phyloP scores from a whole-genome alignment of 192 early-diverging fungal genomes.

The Jimgerdemannia flammicorona region DNA sequence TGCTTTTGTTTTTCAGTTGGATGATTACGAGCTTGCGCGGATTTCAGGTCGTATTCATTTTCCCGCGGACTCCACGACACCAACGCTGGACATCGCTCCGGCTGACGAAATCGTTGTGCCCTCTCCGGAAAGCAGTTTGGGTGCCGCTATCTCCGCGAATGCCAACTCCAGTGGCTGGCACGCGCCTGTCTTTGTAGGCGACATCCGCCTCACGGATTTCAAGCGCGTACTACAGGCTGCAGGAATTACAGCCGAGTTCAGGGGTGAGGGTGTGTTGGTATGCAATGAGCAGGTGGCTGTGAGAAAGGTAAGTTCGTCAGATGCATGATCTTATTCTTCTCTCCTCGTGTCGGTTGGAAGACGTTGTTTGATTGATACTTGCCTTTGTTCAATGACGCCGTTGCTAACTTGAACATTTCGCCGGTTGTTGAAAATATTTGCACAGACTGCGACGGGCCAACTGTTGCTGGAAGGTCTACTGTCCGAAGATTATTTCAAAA shows the following conservation, averaged over 20 bases:
- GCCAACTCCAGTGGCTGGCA: conserved; percentile 28
- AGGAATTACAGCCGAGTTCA: conserved; percentile 81
- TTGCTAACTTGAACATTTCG: neutral
- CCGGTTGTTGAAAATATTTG: neutral
- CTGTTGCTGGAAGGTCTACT: conserved; percentile 60
- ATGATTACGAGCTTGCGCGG: conserved; percentile 75
- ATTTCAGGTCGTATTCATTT: conserved; percentile 76
- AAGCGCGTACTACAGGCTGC: conserved; percentile 61
- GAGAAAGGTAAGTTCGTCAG: conserved; percentile 38
- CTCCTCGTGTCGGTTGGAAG: neutral
- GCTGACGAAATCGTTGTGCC: conserved; percentile 25
- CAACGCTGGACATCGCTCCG: conserved; percentile 67
- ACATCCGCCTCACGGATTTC: conserved; percentile 82
- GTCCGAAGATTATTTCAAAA: conserved; percentile 65
- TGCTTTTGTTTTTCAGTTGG: conserved; percentile 31
- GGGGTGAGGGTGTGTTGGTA: conserved; percentile 77
- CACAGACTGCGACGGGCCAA: conserved; percentile 38
- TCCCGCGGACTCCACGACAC: conserved; percentile 55
- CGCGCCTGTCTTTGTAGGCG: conserved; percentile 78
- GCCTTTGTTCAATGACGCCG: neutral
- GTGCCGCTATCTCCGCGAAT: conserved; percentile 1
- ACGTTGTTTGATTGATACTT: conserved; percentile 4
- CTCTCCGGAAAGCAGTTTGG: neutral
- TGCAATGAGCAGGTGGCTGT: conserved; percentile 77
- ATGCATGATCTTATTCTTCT: conserved; percentile 18